Percentiles rank a stretch among this genome's conserved stretches.
phyloP scores from a whole-genome alignment of 2,329 filamentous ascomycete genomes.

The Dothistroma pini region DNA sequence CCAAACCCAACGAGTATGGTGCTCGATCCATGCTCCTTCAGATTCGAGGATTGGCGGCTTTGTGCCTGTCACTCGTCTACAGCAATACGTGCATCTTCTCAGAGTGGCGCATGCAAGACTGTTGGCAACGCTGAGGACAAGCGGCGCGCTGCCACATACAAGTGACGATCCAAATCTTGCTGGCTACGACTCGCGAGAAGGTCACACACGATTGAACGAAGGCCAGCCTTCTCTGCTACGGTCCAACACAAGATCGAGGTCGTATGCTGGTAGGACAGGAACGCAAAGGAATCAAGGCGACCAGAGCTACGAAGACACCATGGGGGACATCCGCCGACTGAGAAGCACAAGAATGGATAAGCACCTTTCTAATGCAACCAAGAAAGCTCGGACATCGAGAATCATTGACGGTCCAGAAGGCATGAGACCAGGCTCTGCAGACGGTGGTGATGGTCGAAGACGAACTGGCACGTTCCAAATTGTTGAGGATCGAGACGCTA shows the following conservation, averaged over 20 bases:
- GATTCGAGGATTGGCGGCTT: conserved; percentile 60
- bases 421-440: conserved; percentile 68
- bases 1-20: conserved; percentile 66
- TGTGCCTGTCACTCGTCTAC: conserved; percentile 74
- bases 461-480: conserved; percentile 63
- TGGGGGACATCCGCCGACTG: conserved; percentile 88
- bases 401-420: conserved; percentile 87
- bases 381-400: conserved; percentile 82
- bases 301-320: conserved; percentile 88
- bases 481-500: conserved; percentile 70
- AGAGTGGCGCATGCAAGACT: conserved; percentile 87
- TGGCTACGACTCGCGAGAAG: conserved; percentile 64
- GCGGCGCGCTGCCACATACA: conserved; percentile 72
- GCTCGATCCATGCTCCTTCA: conserved; percentile 49
- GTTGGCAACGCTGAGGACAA: conserved; percentile 79
- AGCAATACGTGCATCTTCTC: conserved; percentile 91
- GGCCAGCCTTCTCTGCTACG: conserved; percentile 54
- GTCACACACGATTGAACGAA: conserved; percentile 50
- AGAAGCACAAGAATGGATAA: conserved; percentile 93
- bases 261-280: conserved; percentile 60
- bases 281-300: conserved; percentile 52
- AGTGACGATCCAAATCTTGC: conserved; percentile 66
- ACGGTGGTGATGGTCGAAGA: conserved; percentile 43
- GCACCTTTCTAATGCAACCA: conserved; percentile 87
- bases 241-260: conserved; percentile 69